Base-by-base conservation (phyloP, 495 filamentous ascomycete species). In the Annulohypoxylon maeteangense region DNA sequence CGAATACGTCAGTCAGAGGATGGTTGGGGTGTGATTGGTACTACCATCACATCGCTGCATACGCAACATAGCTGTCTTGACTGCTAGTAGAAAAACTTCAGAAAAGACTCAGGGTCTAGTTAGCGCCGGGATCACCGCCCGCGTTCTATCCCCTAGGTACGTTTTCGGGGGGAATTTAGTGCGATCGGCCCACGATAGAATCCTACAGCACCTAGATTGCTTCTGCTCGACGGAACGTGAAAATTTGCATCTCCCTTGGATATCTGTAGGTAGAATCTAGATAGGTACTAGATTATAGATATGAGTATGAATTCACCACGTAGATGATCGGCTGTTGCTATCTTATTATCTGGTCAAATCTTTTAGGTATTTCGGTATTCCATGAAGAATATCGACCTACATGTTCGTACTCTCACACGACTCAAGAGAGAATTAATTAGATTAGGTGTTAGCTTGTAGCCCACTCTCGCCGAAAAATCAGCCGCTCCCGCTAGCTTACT, bases 21-120 rank as follows among this genome's bases (percentile, higher is more conserved):
- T 65, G 65, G 60, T 44, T 68, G 60, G 61, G 70, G 65, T 73
- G 47, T 56, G 61, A 73, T 68, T 56, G 22, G 61, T 73, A 62
- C 65, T 68, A 73, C 70, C 65, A 36, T 66, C 61, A 68, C 65
- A 66, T 57, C 60, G 60, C 55, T 65, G 64, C 58, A 62, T 60
- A 67, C 40, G 54, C 63, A 64, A 47, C 34, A 63, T 53, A 29
- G 23, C 42, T 27, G 44, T 61, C 48, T 11, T 65, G 32, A 32
- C 38, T 62, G 31, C n/a, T 44, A 29, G 63, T n/a, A n/a, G n/a
- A n/a, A 51, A 51, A 18, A 18, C 25, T 12, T 14, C 31, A 38
- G 54, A 44, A 53, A 67, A 45, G 29, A 45, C 34, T 23, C 40
- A 16, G 10, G 25, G 23, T 63, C 48, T 32, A 27, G 32, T 16